Evolutionary conservation across 768 basidiomycete genomes (phyloP), one percentile per base, ranked within the genome.

Genomic region (Pulveroboletus sp.): DNA sequence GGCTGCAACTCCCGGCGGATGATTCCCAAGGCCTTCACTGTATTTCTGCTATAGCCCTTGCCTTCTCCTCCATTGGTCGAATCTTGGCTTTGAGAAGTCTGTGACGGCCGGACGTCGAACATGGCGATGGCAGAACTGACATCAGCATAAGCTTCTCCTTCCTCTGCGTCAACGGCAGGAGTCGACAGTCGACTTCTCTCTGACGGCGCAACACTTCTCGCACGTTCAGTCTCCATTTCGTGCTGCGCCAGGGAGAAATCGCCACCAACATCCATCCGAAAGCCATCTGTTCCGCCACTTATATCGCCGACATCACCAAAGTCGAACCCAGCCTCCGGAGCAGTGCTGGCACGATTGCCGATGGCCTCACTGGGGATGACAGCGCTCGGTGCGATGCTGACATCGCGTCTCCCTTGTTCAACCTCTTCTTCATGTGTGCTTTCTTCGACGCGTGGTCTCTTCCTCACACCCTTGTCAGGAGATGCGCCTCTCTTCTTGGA

Each of bases 21-120:
- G 58, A 95, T 72, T 24, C 78, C 73, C 33, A 94, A 70, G 1
- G 93, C 93, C 63, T 88, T 90, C 47, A 89, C 76, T 0, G 93
- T 96, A 62, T 94, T 94, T 71, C 82, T 85, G 71, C 90, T 92
- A 67, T 88, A 93, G 0, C 86, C 86, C 57, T 83, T 84, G 39
- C 80, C 76, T 33, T 86, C 84, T 38, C 72, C 70, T 21, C 77
- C 78, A 17, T 57, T 54, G 31, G 65, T 57, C 39, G 75, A 71
- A 51, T 79, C 74, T 49, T 75, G 61, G 51, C 69, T 69, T 60
- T 83, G 78, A 38, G 73, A 73, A 58, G 83, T 80, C 28, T 76
- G 70, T 10, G 75, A 72, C 26, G 78, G 77, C 37, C 81, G 76
- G 9, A 75, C 72, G 62, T 92, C 92, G 65, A 94, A 93, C 55